These are phyloP conservation scores for Paraphoma sp. DNA, from an alignment of 2,329 filamentous ascomycete species.

Conservation along the genomic window DNA sequence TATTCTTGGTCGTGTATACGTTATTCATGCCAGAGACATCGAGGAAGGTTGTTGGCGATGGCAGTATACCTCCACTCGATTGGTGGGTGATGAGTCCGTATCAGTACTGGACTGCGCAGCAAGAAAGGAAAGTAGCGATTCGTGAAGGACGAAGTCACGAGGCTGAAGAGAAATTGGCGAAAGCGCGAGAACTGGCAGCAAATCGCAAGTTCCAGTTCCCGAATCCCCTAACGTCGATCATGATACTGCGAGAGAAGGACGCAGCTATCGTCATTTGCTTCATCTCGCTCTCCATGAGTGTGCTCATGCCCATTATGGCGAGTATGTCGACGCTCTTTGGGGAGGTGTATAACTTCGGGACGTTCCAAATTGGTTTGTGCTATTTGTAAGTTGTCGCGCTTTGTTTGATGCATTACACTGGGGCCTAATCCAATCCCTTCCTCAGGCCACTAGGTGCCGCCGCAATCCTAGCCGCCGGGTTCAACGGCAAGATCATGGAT, in stretches of 20 bases:
- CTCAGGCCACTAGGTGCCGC: background rate
- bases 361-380: background rate
- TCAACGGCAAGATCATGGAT: background rate
- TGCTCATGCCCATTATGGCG: background rate
- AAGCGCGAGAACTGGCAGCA: background rate
- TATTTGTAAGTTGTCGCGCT: background rate
- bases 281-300: background rate
- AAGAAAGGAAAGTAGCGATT: background rate
- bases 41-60: background rate
- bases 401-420: no score
- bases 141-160: background rate
- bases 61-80: background rate
- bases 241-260: background rate
- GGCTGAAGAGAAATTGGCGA: background rate
- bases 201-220: background rate
- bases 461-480: background rate
- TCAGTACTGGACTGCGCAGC: background rate
- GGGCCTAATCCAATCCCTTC: background rate
- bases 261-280: background rate
- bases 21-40: background rate
- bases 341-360: background rate
- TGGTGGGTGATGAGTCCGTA: background rate
- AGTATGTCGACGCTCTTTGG: background rate
- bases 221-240: background rate
- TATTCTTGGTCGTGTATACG: background rate